Percentiles rank a stretch among this genome's conserved stretches.
phyloP scores from a whole-genome alignment of 1,284 basidiomycete species.

The Volvariella volvacea region DNA sequence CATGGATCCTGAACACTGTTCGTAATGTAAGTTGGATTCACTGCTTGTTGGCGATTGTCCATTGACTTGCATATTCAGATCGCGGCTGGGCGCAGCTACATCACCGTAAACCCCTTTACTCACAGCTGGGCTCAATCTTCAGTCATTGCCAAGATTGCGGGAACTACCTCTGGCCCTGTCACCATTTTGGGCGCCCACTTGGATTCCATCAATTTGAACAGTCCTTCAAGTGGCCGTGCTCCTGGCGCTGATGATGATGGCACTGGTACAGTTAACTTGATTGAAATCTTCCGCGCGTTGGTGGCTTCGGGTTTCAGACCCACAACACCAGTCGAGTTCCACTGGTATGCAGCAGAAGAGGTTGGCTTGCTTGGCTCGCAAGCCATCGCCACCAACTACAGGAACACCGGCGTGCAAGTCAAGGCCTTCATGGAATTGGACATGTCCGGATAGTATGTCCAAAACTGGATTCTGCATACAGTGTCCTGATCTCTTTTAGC shows the following conservation, averaged over 20 bases:
- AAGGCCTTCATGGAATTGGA: slow-evolving; percentile 39
- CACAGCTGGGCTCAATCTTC: slow-evolving; percentile 65
- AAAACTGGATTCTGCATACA: neutral
- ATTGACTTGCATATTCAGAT: slow-evolving; percentile 20
- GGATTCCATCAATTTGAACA: slow-evolving; percentile 51
- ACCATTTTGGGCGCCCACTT: slow-evolving; percentile 61
- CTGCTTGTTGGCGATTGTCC: neutral
- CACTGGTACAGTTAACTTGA: slow-evolving; percentile 58
- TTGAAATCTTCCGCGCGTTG: slow-evolving; percentile 56
- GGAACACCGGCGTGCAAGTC: slow-evolving; percentile 36
- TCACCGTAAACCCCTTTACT: slow-evolving; percentile 46
- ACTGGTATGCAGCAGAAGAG: slow-evolving; percentile 63
- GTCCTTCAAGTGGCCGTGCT: slow-evolving; percentile 38
- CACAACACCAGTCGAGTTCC: slow-evolving; percentile 56
- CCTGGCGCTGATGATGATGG: slow-evolving; percentile 70
- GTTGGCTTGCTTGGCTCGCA: slow-evolving; percentile 63
- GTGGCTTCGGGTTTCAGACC: slow-evolving; percentile 45
- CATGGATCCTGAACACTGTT: slow-evolving; percentile 30
- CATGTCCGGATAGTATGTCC: slow-evolving; percentile 46
- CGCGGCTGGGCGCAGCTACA: slow-evolving; percentile 29
- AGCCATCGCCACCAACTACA: slow-evolving; percentile 56
- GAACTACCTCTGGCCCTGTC: slow-evolving; percentile 30
- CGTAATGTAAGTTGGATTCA: slow-evolving; percentile 16
- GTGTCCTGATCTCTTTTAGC: slow-evolving; percentile 14
- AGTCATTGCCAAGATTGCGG: slow-evolving; percentile 51